Conservation (phyloP, 2,329 filamentous ascomycete species). For the Epicoccum nigrum region DNA sequence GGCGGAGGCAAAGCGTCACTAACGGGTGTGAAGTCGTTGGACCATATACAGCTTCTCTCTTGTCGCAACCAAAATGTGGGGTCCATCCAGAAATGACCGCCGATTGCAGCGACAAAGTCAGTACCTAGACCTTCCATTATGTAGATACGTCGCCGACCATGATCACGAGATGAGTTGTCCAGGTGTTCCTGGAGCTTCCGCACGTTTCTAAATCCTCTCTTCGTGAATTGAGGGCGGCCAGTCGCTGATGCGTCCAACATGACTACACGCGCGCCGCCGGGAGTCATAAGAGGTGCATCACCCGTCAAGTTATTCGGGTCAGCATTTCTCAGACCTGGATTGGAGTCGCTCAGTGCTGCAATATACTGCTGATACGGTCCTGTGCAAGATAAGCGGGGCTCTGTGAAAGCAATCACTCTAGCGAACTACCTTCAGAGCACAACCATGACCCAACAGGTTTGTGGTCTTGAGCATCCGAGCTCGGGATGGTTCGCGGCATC, state of each 20-base stretch:
- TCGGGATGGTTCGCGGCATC: slow-evolving; percentile 8
- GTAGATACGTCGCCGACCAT: slow-evolving; percentile 34
- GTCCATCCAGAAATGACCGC: slow-evolving; percentile 44
- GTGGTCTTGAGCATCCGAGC: not conserved
- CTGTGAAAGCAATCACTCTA: not conserved
- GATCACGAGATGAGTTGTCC: slow-evolving; percentile 4
- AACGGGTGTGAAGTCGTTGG: slow-evolving; percentile 43
- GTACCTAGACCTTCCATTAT: slow-evolving; percentile 42
- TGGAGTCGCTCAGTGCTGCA: slow-evolving; percentile 33
- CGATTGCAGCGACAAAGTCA: slow-evolving; percentile 37
- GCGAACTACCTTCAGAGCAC: slow-evolving; percentile 32
- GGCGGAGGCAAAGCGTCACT: slow-evolving; percentile 43
- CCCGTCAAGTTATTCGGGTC: slow-evolving; percentile 38
- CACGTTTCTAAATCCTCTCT: slow-evolving; percentile 1
- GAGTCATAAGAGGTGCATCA: slow-evolving; percentile 19
- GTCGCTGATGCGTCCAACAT: slow-evolving; percentile 30
- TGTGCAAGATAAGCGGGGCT: slow-evolving; percentile 19
- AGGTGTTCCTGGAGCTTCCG: slow-evolving; percentile 30
- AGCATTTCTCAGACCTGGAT: slow-evolving; percentile 36
- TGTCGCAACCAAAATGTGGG: slow-evolving; percentile 42
- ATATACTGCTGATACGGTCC: slow-evolving; percentile 41
- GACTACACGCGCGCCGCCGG: slow-evolving; percentile 33
- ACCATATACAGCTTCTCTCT: slow-evolving; percentile 45
- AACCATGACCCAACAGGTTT: slow-evolving; percentile 33
- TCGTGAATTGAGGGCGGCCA: slow-evolving; percentile 22